Base-by-base conservation (phyloP, 202 grass and related monocot species). In the Miscanthus sacchariflorus region DNA sequence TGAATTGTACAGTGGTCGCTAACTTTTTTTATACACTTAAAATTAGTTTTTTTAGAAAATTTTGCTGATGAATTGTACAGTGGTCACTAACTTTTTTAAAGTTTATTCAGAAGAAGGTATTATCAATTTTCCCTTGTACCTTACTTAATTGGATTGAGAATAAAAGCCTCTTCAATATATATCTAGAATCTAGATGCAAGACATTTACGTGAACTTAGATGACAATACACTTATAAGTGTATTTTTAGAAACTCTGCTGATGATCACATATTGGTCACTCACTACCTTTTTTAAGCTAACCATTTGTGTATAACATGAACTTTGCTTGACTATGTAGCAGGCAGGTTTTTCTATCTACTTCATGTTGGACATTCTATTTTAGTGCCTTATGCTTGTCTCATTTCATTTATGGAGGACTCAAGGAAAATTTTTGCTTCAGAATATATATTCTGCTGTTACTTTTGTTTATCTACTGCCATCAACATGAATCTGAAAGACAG, bases 41-140 rank as follows among this genome's bases (percentile, higher is more conserved):
- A 74, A 74, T 2, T 67, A 30, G 61, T 4, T 74, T 63, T 81
- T 72, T 12, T 9, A 23, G 12, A 15, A n/a, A 80, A 42, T 50
- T 68, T 17, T 52, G 30, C 25, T 80, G 84, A 35, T 36, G 3
- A 71, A 24, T 44, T 71, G 45, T 59, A 33, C 15, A 2, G n/a
- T 79, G 33, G 4, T 59, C 7, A 23, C 23, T 59, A 44, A 27
- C 7, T 35, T 35, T 63, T 45, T 79, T 2, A 9, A 79, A 42
- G 35, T 89, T 72, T 72, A 59, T 87, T 12, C 59, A 59, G 6
- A 61, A 83, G 13, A 77, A 77, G 28, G 59, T 28, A 7, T 84
- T 73, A 15, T 70, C 23, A 18, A 28, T 52, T 61, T 30, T 21
- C 6, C n/a, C 67, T 15, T 87, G 13, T 25, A 76, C 24, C 17